These are phyloP conservation scores for Neurospora sp. DNA, from an alignment of 495 filamentous ascomycete species.

Conservation along the genomic window DNA sequence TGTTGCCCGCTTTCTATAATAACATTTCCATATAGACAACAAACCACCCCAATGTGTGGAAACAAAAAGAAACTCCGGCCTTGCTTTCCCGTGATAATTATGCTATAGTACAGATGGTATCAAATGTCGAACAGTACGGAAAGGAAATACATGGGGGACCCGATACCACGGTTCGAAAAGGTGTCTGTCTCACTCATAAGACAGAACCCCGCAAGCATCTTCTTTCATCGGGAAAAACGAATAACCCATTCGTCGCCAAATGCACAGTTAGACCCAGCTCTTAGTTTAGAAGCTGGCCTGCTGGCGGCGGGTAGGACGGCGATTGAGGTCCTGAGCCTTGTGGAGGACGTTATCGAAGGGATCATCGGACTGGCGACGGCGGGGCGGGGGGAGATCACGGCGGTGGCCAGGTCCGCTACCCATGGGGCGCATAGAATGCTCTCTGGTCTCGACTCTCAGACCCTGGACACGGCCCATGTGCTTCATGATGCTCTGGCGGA, in stretches of 20 bases:
- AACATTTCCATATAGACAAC: background rate
- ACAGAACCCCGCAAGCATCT: background rate
- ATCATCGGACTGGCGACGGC: background rate
- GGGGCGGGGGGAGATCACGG: background rate
- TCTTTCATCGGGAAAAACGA: background rate
- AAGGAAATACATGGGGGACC: background rate
- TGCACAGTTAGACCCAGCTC: background rate
- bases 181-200: background rate
- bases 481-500: constrained; percentile 31
- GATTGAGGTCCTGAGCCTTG: background rate
- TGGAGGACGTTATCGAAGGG: background rate
- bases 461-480: constrained; percentile 38
- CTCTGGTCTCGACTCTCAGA: constrained; percentile 36
- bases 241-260: background rate
- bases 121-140: background rate
- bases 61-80: background rate
- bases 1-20: background rate
- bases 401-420: background rate
- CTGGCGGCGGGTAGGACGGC: background rate
- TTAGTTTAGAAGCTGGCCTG: background rate
- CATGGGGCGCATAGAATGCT: background rate
- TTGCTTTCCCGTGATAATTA: background rate
- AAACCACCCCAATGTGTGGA: background rate
- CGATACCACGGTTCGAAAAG: background rate
- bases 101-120: constrained; percentile 1